A percentile compares a stretch with the other conserved stretches of the same genome.
phyloP scores from a whole-genome alignment of 352 stramenopile species.

The Hyphochytrium catenoides region DNA sequence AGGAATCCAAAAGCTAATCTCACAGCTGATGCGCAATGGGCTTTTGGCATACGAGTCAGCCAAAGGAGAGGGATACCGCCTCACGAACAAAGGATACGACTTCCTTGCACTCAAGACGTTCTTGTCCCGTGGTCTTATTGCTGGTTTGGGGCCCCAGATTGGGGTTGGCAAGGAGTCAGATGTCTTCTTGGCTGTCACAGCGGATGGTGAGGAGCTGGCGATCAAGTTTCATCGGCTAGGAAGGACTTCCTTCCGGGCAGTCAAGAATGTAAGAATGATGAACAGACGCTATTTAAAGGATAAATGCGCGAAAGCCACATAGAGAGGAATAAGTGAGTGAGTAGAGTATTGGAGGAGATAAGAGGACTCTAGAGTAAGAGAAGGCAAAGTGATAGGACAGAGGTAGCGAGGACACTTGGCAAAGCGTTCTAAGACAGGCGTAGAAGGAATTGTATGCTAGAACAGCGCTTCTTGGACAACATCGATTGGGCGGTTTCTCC shows the following conservation, averaged over 20 bases:
- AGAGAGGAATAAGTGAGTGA: no score
- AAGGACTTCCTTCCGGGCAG: slow-evolving; percentile 88
- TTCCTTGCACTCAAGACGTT: slow-evolving; percentile 91
- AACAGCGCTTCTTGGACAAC: neutral
- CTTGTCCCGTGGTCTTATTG: slow-evolving; percentile 72
- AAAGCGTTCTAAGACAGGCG: no score
- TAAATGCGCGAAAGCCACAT: no score
- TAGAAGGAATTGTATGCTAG: slow-evolving; percentile 1
- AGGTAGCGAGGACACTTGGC: no score
- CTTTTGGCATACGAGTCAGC: slow-evolving; percentile 90
- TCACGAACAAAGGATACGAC: slow-evolving; percentile 98
- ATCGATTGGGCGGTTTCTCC: neutral
- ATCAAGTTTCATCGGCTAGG: slow-evolving; percentile 99
- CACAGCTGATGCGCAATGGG: slow-evolving; percentile 88
- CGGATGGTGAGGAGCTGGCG: slow-evolving; percentile 84
- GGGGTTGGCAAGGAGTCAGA: slow-evolving; percentile 98
- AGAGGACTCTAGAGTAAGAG: no score
- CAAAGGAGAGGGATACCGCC: slow-evolving; percentile 87
- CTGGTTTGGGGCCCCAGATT: slow-evolving; percentile 73
- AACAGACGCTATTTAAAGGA: neutral
- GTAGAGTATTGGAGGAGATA: no score
- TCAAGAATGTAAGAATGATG: slow-evolving; percentile 39
- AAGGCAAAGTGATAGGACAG: no score
- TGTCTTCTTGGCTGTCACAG: slow-evolving; percentile 83
- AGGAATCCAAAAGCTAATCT: slow-evolving; percentile 92